Percentiles rank a stretch among this genome's conserved stretches.
Conservation (phyloP, 2,329 filamentous ascomycete species). For the Alternaria conjuncta region DNA sequence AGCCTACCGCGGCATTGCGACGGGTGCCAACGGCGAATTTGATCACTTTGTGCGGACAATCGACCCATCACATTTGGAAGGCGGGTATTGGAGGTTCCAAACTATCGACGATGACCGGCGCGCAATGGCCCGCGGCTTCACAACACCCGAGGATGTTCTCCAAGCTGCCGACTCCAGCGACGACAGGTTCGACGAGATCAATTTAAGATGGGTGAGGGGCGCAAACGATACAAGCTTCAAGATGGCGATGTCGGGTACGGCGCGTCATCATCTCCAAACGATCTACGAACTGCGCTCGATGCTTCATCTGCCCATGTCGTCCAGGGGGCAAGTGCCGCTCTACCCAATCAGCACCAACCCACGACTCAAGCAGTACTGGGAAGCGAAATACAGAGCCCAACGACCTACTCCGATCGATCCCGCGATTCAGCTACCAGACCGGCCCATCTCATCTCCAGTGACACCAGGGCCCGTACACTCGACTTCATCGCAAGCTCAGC, state of each 20-base stretch:
- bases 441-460: not conserved
- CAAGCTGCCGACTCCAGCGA: slow-evolving; percentile 15
- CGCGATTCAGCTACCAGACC: not conserved
- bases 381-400: not conserved
- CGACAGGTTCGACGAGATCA: slow-evolving; percentile 17
- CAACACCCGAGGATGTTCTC: slow-evolving; percentile 23
- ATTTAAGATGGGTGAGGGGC: slow-evolving; percentile 23
- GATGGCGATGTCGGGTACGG: slow-evolving; percentile 7
- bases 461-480: not conserved
- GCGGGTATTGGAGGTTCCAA: slow-evolving; percentile 27
- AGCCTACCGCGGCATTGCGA: slow-evolving; percentile 10
- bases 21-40: slow-evolving; percentile 13
- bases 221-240: slow-evolving; percentile 3
- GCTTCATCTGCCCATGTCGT: slow-evolving; percentile 15
- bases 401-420: not conserved
- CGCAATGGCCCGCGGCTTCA: slow-evolving; percentile 15
- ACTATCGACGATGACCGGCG: slow-evolving; percentile 19
- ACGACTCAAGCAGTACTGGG: slow-evolving; percentile 12
- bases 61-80: slow-evolving; percentile 1
- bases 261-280: slow-evolving; percentile 14
- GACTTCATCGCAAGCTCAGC: not conserved
- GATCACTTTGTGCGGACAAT: slow-evolving; percentile 7
- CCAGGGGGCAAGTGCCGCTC: slow-evolving; percentile 16
- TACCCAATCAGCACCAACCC: slow-evolving; percentile 16
- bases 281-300: slow-evolving; percentile 21